Evolutionary conservation across 2,329 filamentous ascomycete species (phyloP).

Genomic region (Monosporascus cannonballus): DNA sequence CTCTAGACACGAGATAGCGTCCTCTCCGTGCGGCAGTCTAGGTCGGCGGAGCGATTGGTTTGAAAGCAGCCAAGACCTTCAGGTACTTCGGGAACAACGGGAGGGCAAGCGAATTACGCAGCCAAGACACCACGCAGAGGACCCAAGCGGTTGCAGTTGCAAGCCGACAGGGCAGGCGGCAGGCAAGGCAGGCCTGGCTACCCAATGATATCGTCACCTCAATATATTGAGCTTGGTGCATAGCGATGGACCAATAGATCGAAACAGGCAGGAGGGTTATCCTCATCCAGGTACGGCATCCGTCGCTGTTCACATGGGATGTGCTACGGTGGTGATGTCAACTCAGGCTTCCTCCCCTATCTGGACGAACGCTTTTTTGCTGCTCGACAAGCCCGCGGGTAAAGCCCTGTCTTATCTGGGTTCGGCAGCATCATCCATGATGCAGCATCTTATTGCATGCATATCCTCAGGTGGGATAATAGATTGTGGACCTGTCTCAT

Average conservation of each 20-base stretch:
- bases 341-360: no score
- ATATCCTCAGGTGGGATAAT: not conserved
- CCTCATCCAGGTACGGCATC: no score
- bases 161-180: not conserved
- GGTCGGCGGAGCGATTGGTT: slow-evolving; percentile 11
- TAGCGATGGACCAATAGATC: not conserved
- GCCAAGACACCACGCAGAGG: not conserved
- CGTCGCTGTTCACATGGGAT: not conserved
- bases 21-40: not conserved
- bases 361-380: not conserved
- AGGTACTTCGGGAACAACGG: slow-evolving; percentile 20
- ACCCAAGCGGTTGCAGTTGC: not conserved
- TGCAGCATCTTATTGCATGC: no score
- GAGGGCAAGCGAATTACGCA: slow-evolving; percentile 3
- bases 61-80: slow-evolving; percentile 23
- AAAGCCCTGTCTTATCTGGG: not conserved
- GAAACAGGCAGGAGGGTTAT: not conserved
- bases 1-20: slow-evolving; percentile 6
- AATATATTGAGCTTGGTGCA: not conserved
- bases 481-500: not conserved
- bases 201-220: not conserved
- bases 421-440: no score
- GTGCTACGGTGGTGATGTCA: not conserved
- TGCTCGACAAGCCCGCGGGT: not conserved
- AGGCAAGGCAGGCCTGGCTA: not conserved